phyloP scores from a whole-genome alignment of 768 basidiomycete species.

The Kwoniella pini region DNA sequence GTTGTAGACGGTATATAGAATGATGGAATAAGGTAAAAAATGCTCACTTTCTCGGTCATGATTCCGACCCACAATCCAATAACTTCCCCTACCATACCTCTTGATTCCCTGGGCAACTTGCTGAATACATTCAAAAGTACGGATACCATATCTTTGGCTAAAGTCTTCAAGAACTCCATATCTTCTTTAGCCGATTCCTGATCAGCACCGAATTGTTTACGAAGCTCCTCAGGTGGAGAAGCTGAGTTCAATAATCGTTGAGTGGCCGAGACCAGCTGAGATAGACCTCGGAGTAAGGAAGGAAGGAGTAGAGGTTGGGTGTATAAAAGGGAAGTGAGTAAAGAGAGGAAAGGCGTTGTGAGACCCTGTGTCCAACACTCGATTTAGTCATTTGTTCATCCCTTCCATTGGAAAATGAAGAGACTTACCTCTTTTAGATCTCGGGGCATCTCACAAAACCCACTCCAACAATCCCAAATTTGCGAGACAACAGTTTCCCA shows the following conservation, averaged over 20 bases:
- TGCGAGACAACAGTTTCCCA: constrained; percentile 93
- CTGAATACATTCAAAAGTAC: constrained; percentile 97
- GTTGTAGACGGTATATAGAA: background rate
- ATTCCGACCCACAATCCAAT: constrained; percentile 84
- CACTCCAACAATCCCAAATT: constrained; percentile 86
- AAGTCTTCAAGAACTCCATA: constrained; percentile 68
- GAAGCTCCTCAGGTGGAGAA: constrained; percentile 54
- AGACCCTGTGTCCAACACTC: constrained; percentile 61
- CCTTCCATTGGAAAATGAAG: no score
- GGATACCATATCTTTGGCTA: constrained; percentile 88
- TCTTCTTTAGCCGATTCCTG: constrained; percentile 67
- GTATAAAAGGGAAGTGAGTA: constrained; percentile 93
- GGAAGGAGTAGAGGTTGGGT: constrained; percentile 79
- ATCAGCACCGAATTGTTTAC: constrained; percentile 60
- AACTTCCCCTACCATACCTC: constrained; percentile 80
- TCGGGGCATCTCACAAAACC: constrained; percentile 80
- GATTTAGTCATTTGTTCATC: background rate
- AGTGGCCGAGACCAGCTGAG: constrained; percentile 78
- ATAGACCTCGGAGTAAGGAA: constrained; percentile 77
- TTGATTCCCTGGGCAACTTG: constrained; percentile 70
- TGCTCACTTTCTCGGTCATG: constrained; percentile 66
- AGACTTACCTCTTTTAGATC: constrained; percentile 72
- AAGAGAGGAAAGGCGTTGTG: constrained; percentile 73
- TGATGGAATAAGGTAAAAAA: background rate
- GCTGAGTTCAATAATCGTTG: constrained; percentile 60